Base-by-base conservation (phyloP, 2,329 filamentous ascomycete genomes). In the Pleurostoma richardsiae region DNA sequence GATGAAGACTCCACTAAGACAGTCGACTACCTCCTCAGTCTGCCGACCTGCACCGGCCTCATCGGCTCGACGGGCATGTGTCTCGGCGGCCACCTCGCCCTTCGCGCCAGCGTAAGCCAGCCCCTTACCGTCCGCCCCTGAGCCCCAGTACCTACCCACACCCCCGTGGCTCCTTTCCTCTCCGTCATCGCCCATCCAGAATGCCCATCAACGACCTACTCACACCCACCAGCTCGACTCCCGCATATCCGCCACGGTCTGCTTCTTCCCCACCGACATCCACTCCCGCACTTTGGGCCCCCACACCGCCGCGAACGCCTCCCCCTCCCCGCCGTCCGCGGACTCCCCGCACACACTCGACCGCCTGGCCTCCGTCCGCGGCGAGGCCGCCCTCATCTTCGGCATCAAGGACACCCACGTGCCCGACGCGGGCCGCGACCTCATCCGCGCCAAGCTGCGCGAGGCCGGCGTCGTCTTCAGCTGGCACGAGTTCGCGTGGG, bases 211-310 rank as follows among this genome's bases (percentile, higher is more conserved):
- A 48, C 48, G 10, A 52, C 40, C 40, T 27, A 39, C 40, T 10
- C 29, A 31, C 27, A n/a, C 36, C 30, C 42, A 33, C 27, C 52
- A 80, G 57, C 76, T 96, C 42, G 90, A 96, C 65, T 74, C 79
- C 27, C 79, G 91, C 47, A 80, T 96, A 49, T 76, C 77, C 38
- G 88, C 89, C 30, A 83, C 83, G 36, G 86, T 95, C 30, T 85
- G 89, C 64, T 97, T 90, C 72, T 96, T 96, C 67, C 90, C 89
- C 6, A 96, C 91, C 5, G 92, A 96, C 69, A 83, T 96, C 44
- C 92, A 96, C 71, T 81, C 75, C 52, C 78, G 80, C 48, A 89
- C 85, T 6, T 78, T 97, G 1, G 92, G 90, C 28, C 77, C 80
- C 4, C 55, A 77, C 59, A 44, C 58, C 8, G 58, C 49, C 70